Evolutionary conservation across 2,329 filamentous ascomycete species (phyloP).

Genomic region (Diaporthe longicolla): DNA sequence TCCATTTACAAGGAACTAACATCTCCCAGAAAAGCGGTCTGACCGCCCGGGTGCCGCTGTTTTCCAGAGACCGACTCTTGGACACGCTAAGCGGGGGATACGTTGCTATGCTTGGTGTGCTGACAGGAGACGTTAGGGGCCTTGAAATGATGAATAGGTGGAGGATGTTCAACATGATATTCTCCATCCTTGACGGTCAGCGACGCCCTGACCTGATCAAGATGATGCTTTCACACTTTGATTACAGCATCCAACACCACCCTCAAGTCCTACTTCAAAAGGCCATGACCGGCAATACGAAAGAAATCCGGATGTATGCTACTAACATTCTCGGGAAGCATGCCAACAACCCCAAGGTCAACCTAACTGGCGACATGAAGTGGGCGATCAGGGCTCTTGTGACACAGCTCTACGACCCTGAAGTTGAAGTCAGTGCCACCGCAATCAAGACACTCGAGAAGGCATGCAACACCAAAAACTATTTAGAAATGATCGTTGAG

Average conservation of each 20-base stretch:
- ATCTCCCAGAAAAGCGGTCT: conserved; percentile 72
- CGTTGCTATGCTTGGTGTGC: conserved; percentile 89
- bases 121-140: conserved; percentile 62
- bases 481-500: conserved; percentile 96
- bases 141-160: background rate
- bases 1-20: background rate
- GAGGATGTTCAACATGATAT: background rate
- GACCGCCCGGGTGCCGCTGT: conserved; percentile 88
- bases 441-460: conserved; percentile 98
- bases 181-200: conserved; percentile 83
- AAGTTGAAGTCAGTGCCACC: conserved; percentile 95
- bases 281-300: conserved; percentile 90
- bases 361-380: conserved; percentile 76
- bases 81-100: conserved; percentile 94
- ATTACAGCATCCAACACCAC: conserved; percentile 91
- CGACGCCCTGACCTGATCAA: conserved; percentile 94
- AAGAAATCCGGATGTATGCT: conserved; percentile 90
- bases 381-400: conserved; percentile 98
- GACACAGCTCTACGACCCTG: conserved; percentile 97
- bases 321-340: conserved; percentile 91
- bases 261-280: conserved; percentile 94
- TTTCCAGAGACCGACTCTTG: conserved; percentile 85
- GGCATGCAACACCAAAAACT: conserved; percentile 91
- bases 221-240: conserved; percentile 88
- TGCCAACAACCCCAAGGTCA: conserved; percentile 70